Conservation (phyloP, 805 yeast genomes). For the Yarrowia sp. region DNA sequence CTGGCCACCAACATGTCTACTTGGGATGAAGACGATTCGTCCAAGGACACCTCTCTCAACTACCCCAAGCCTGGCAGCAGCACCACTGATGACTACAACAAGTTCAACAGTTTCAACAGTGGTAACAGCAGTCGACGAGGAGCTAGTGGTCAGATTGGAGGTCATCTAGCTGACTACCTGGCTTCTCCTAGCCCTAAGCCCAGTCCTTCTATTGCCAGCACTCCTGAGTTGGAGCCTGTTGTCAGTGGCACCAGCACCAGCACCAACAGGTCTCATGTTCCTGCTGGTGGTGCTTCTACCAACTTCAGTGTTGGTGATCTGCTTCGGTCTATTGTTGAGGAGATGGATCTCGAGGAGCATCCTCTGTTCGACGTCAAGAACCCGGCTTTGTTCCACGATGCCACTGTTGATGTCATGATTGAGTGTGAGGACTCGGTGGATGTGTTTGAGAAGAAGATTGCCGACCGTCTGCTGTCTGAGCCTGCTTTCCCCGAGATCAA, state of each 20-base stretch:
- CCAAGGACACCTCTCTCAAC: not conserved
- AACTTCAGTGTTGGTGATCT: slow-evolving; percentile 3
- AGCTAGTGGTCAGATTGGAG: slow-evolving; percentile 16
- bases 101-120: slow-evolving; percentile 3
- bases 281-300: not conserved
- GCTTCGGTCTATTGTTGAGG: not conserved
- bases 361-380: not conserved
- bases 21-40: slow-evolving; percentile 2
- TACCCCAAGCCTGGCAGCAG: not conserved
- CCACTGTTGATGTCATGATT: not conserved
- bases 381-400: not conserved
- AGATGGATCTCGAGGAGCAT: not conserved
- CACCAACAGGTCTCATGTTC: not conserved
- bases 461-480: not conserved
- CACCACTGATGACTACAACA: not conserved
- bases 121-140: not conserved
- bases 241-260: not conserved
- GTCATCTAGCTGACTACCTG: slow-evolving; percentile 7
- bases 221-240: slow-evolving; percentile 6
- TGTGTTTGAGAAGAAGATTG: not conserved
- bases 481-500: not conserved
- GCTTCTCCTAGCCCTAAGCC: slow-evolving; percentile 25
- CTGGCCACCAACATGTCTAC: slow-evolving; percentile 14
- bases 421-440: not conserved
- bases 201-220: not conserved